Percentiles rank a stretch among this genome's conserved stretches.
phyloP scores from a whole-genome alignment of 257 asterid genomes.

The Solanum acaule region DNA sequence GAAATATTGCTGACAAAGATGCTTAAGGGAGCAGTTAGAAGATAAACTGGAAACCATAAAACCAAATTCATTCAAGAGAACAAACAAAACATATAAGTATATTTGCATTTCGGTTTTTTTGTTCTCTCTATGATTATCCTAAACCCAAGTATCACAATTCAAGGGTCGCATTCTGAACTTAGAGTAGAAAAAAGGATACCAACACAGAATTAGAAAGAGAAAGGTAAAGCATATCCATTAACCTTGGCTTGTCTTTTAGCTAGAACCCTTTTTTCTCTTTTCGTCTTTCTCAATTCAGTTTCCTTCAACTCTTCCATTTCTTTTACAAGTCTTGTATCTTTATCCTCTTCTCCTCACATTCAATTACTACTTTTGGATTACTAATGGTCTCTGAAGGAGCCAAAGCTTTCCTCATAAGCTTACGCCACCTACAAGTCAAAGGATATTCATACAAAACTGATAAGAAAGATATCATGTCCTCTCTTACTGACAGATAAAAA shows the following conservation, averaged over 20 bases:
- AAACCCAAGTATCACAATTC: background rate
- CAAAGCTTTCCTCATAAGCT: conserved; percentile 67
- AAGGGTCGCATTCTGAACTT: background rate
- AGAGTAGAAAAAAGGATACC: background rate
- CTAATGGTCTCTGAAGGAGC: conserved; percentile 46
- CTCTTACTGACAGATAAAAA: background rate
- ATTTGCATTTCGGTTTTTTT: background rate
- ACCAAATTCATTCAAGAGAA: background rate
- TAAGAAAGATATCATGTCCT: background rate
- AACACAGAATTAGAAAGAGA: background rate
- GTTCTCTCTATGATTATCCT: background rate
- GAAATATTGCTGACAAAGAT: background rate
- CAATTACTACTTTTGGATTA: conserved; percentile 24
- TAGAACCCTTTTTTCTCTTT: conserved; percentile 46
- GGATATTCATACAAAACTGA: background rate
- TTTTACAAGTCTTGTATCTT: conserved; percentile 50
- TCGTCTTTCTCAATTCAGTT: conserved; percentile 77
- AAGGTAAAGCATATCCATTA: background rate
- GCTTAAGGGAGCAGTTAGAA: background rate
- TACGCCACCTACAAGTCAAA: conserved; percentile 61
- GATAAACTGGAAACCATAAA: background rate
- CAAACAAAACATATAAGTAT: background rate
- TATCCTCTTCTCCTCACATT: conserved; percentile 25
- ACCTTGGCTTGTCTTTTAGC: conserved; percentile 84
- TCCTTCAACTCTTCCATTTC: conserved; percentile 87